Evolutionary conservation across 2,329 filamentous ascomycete genomes (phyloP), one percentile per base, ranked within the genome.

Genomic region (Phoma sp.): DNA sequence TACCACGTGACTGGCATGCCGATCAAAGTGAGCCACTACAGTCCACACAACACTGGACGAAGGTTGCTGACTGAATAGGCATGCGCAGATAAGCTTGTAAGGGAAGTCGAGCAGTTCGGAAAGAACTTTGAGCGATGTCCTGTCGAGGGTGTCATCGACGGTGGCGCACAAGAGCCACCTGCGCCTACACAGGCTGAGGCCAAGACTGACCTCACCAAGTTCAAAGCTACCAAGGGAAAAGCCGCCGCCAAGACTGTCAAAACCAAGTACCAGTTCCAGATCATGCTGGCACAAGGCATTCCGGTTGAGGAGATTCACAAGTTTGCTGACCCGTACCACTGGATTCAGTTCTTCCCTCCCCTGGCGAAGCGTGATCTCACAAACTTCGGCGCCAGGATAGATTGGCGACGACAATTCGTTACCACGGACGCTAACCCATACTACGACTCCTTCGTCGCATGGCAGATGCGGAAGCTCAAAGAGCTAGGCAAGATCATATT

Each of bases 371-470:
- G 84, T 56, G 92, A 99, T 74, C 81, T 97, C 64, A 90, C 87
- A 65, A 89, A 88, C 73, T 86, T 98, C 60, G 93, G 93, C 56
- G 88, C 89, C 43, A 84, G 93, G 65, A 90, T 98, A 68, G 95
- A 98, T 74, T 99, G 93, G 93, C 85, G 93, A 70, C 84, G 95
- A 74, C 89, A 90, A 30, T 91, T 99, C 62, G 89, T 98, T 61
- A 99, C 95, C 6, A 99, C 95, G 2, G 92, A 97, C 66, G 92
- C 92, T 29, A 99, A 99, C 77, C 92, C 92, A 4, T 98, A 95
- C 80, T 99, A 96, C 74, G 93, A 99, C 73, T 85, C 91, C 4
- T 99, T 99, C 69, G 89, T 98, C 33, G 82, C 91, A 68, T 99
- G 95, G 95, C 95, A 98, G 78, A 97, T 98, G 91, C 93, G 90